Percentiles rank a stretch among this genome's conserved stretches.
phyloP scores from a whole-genome alignment of 352 stramenopile species.

The Globisporangium megalacanthum region DNA sequence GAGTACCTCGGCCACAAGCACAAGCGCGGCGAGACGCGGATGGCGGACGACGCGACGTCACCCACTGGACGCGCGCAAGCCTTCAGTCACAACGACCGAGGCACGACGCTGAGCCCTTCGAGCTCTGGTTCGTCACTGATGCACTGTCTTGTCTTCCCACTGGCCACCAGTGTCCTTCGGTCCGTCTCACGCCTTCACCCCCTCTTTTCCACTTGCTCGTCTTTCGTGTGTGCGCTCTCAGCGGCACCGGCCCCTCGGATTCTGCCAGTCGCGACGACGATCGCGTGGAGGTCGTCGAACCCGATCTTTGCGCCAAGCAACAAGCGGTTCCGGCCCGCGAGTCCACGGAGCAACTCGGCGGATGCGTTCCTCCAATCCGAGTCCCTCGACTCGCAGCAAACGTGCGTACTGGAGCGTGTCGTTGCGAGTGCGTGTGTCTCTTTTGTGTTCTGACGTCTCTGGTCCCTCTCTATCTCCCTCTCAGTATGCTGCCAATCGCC shows the following conservation, averaged over 20 bases:
- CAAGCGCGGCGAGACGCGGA: slow-evolving; percentile 26
- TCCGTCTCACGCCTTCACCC: neutral
- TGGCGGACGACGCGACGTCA: slow-evolving; percentile 26
- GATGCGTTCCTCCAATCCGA: slow-evolving; percentile 7
- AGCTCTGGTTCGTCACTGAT: slow-evolving; percentile 5
- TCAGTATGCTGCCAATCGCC: slow-evolving; percentile 9
- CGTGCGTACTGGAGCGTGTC: neutral
- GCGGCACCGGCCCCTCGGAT: slow-evolving; percentile 10
- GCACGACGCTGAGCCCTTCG: slow-evolving; percentile 13
- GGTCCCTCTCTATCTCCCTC: neutral
- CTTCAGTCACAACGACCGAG: slow-evolving; percentile 9
- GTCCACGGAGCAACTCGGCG: neutral
- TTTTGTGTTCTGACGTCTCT: too few relatives aligned
- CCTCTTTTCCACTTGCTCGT: neutral
- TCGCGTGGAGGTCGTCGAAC: slow-evolving; percentile 14
- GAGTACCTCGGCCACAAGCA: slow-evolving; percentile 20
- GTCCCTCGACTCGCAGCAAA: slow-evolving; percentile 6
- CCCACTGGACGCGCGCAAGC: slow-evolving; percentile 37
- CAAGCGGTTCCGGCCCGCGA: slow-evolving; percentile 9
- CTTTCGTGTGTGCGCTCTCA: neutral
- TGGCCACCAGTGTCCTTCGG: neutral
- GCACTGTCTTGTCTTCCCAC: too few relatives aligned
- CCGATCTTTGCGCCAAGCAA: slow-evolving; percentile 12
- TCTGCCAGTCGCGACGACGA: slow-evolving; percentile 16
- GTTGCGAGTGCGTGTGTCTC: too few relatives aligned